Evolutionary conservation across 2,329 filamentous ascomycete species (phyloP), one percentile per base, ranked within the genome.

Genomic region (Ophiobolus disseminans): DNA sequence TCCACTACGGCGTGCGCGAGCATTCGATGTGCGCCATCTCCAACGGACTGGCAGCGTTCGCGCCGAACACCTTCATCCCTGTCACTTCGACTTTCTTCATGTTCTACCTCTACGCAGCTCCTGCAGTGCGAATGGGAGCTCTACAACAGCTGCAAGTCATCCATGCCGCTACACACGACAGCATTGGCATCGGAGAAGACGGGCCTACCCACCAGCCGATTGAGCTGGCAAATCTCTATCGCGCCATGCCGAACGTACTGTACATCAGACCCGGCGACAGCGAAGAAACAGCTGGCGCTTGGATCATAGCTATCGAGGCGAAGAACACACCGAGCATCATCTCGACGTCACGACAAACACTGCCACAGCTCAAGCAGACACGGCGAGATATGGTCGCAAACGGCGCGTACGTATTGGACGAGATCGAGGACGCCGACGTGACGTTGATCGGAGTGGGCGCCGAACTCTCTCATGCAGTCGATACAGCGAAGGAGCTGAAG

Each of bases 171-270:
- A 86, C 84, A 0, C 84, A 86, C 65, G 82, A 85, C 65, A 79
- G 75, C 6, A 81, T 85, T 38, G 43, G 34, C 16, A 26, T 28
- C 4, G 45, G 84, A 2, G 79, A 86, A 57, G 79, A 86, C 50
- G 84, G 83, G 0, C 84, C 83, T 0, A 86, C 84, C 0, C 84
- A 86, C 53, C 84, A 86, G 62, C 83, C 84, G 1, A 78, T 86
- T 17, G 83, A 78, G 23, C 74, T 86, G 0, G 78, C 79, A 5
- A 66, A 78, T 0, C 70, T 86, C 2, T 86, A 82, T 65, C 79
- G 84, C 2, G 79, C 83, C 6, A 86, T 86, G 83, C 84, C 83
- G 0, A 84, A 86, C 52, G 55, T 86, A 1, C 69, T 80, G 1
- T 86, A 85, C 63, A 82, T 86, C 36, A 80, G 84, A 0, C 84